Conservation (phyloP, 805 yeast genomes). For the Isabelozyma heimii region DNA sequence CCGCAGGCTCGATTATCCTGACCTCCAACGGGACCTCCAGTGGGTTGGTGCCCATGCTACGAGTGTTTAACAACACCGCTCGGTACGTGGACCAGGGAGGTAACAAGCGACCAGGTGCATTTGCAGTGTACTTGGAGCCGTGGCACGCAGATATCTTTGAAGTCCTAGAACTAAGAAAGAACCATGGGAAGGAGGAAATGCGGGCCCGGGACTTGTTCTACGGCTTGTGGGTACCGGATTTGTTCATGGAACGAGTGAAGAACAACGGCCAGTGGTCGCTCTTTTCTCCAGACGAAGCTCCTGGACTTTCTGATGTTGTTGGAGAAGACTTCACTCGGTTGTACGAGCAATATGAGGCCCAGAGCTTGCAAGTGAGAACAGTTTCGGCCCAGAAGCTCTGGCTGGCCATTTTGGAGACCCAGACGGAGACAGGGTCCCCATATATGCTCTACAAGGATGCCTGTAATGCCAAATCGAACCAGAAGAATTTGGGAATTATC, state of each 20-base stretch:
- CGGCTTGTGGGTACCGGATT: constrained; percentile 93
- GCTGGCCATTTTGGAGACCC: constrained; percentile 86
- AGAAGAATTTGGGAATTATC: constrained; percentile 86
- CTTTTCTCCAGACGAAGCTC: constrained; percentile 86
- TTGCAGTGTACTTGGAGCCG: constrained; percentile 90
- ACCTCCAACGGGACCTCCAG: constrained; percentile 92
- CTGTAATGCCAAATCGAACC: constrained; percentile 84
- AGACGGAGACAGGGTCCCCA: constrained; percentile 95
- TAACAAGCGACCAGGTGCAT: constrained; percentile 96
- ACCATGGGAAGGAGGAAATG: constrained; percentile 91
- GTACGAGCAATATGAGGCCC: constrained; percentile 69
- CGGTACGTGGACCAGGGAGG: constrained; percentile 98
- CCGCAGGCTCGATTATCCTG: constrained; percentile 83
- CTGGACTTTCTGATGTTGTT: constrained; percentile 77
- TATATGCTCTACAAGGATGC: constrained; percentile 93
- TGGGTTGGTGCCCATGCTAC: constrained; percentile 93
- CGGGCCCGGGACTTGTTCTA: constrained; percentile 92
- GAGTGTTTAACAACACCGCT: constrained; percentile 94
- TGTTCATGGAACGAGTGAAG: constrained; percentile 90
- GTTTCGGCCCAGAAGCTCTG: constrained; percentile 88
- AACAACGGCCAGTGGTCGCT: constrained; percentile 78
- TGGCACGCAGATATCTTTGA: constrained; percentile 95
- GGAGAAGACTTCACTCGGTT: constrained; percentile 80
- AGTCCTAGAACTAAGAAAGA: constrained; percentile 81
- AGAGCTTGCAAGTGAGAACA: constrained; percentile 61